Evolutionary conservation across 2,329 filamentous ascomycete genomes (phyloP).

Genomic region (Lasiodiplodia citricola): DNA sequence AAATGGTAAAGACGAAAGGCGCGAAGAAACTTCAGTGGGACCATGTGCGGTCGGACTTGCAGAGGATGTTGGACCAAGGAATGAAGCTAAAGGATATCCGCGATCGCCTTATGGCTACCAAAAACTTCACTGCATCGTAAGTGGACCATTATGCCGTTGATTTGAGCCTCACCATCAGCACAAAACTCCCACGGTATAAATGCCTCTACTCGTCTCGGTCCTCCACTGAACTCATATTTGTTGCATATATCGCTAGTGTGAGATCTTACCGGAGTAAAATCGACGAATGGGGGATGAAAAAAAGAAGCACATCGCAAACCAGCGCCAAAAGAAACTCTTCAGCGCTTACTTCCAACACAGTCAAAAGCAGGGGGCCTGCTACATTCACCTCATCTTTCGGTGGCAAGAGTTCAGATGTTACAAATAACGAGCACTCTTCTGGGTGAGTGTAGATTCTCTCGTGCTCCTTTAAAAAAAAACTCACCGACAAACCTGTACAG

Average conservation of each 20-base stretch:
- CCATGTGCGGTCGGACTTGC: not conserved
- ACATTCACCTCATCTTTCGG: not conserved
- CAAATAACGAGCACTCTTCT: not conserved
- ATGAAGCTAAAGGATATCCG: not conserved
- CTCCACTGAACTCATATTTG: not conserved
- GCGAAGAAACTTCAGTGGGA: not conserved
- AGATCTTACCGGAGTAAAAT: not conserved
- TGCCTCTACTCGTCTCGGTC: not conserved
- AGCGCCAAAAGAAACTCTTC: not conserved
- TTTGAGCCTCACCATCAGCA: not conserved
- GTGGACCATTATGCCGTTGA: not conserved
- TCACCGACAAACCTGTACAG: not conserved
- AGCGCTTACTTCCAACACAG: too few relatives aligned
- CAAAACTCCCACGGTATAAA: not conserved
- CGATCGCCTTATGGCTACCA: not conserved
- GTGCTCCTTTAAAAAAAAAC: not conserved
- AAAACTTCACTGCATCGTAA: slow-evolving; percentile 4
- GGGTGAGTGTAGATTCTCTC: not conserved
- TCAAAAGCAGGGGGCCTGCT: not conserved
- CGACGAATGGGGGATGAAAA: not conserved
- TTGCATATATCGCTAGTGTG: not conserved
- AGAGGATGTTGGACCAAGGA: not conserved
- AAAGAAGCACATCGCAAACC: not conserved
- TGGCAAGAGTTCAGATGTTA: not conserved
- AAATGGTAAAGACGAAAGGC: slow-evolving; percentile 6